Evolutionary conservation across 2,329 filamentous ascomycete genomes (phyloP).

Genomic region (Arachnomyces sp.): DNA sequence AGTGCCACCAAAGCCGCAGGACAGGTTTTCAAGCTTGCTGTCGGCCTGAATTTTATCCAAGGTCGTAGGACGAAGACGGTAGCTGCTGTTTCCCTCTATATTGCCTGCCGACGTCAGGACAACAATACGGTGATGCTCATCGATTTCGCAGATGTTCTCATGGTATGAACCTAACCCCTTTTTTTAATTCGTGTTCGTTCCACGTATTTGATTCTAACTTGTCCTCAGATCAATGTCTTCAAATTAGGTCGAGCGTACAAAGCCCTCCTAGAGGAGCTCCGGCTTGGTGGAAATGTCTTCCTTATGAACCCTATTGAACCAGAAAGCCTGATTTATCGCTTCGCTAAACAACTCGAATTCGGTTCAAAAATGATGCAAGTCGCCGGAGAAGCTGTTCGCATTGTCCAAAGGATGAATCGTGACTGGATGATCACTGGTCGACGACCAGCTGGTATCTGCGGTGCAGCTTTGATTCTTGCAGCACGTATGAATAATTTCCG

Average conservation of each 20-base stretch:
- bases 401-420: slow-evolving; percentile 85
- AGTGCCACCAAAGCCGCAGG: slow-evolving; percentile 58
- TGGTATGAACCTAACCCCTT: slow-evolving; percentile 27
- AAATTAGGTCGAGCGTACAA: slow-evolving; percentile 87
- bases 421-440: slow-evolving; percentile 98
- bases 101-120: slow-evolving; percentile 70
- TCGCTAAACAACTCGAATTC: slow-evolving; percentile 88
- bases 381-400: slow-evolving; percentile 76
- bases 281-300: slow-evolving; percentile 50
- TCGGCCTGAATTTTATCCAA: slow-evolving; percentile 70
- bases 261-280: slow-evolving; percentile 59
- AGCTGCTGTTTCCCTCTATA: slow-evolving; percentile 84
- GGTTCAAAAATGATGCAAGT: slow-evolving; percentile 73
- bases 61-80: slow-evolving; percentile 80
- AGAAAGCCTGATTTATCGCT: slow-evolving; percentile 85
- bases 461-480: slow-evolving; percentile 87
- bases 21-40: slow-evolving; percentile 69
- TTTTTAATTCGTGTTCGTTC: background rate
- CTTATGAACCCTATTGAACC: slow-evolving; percentile 71
- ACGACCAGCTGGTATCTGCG: slow-evolving; percentile 86
- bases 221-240: slow-evolving; percentile 71
- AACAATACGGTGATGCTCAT: slow-evolving; percentile 88
- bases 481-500: slow-evolving; percentile 98
- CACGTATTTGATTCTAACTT: slow-evolving; percentile 20
- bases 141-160: slow-evolving; percentile 80